Percentiles rank a stretch among this genome's conserved stretches.
Conservation (phyloP, 2,329 filamentous ascomycete genomes). For the Colletotrichum sublineola region DNA sequence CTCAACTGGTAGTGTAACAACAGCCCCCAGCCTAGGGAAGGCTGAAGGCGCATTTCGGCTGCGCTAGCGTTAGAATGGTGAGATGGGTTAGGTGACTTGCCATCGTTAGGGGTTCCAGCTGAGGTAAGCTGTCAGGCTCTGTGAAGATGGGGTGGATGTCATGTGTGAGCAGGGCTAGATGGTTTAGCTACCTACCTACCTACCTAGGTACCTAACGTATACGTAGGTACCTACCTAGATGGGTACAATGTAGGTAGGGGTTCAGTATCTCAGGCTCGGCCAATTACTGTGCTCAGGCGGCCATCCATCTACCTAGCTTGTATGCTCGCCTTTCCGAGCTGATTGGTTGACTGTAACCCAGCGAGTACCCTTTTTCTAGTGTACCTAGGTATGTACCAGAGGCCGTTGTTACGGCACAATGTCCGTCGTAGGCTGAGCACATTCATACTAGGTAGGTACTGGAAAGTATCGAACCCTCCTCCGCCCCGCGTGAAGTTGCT, state of each 20-base stretch:
- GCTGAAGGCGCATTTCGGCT: conserved; percentile 15
- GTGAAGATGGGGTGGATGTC: not conserved
- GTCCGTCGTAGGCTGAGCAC: not conserved
- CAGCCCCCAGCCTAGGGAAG: conserved; percentile 4
- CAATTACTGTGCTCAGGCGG: no score
- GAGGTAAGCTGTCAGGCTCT: conserved; percentile 8
- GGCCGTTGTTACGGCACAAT: not conserved
- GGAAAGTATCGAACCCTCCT: not conserved
- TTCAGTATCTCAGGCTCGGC: no score
- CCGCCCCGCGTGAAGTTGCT: not conserved
- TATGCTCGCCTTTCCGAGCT: not conserved
- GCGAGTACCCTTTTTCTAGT: not conserved
- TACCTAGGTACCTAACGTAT: no score
- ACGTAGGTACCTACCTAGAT: not conserved
- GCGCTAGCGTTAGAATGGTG: conserved; percentile 22
- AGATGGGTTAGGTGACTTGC: conserved; percentile 38
- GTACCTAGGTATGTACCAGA: not conserved
- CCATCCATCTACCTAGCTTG: not conserved
- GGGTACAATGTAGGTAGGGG: no score
- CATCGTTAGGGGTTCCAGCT: not conserved
- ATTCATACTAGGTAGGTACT: not conserved
- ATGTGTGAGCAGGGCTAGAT: not conserved
- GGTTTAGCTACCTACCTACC: no score
- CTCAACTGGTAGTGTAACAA: not conserved
- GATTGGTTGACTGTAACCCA: not conserved